These are phyloP conservation scores for Aspergillus niger DNA, from an alignment of 2,329 filamentous ascomycete genomes.

Conservation along the genomic window DNA sequence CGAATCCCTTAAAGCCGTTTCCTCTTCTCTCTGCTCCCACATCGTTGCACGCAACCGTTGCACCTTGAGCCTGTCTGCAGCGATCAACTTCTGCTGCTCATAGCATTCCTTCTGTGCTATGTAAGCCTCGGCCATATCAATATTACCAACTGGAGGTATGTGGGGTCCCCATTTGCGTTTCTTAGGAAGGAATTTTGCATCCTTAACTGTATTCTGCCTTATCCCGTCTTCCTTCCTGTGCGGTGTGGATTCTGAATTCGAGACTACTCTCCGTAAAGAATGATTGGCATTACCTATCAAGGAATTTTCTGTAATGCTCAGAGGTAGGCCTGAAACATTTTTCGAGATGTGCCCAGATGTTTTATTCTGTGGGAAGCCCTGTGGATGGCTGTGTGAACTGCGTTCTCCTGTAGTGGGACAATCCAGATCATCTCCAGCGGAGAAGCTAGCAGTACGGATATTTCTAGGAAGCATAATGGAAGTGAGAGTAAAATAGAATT, in stretches of 20 bases:
- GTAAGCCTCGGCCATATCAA: background rate
- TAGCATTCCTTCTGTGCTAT: background rate
- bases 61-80: conserved; percentile 20
- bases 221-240: background rate
- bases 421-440: background rate
- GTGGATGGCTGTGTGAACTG: background rate
- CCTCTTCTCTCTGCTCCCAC: conserved; percentile 29
- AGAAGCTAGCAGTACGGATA: background rate
- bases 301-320: background rate
- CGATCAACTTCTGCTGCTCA: conserved; percentile 20
- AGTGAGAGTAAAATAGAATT: background rate
- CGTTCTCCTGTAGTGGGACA: background rate
- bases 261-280: too few relatives aligned
- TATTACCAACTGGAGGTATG: background rate
- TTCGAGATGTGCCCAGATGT: background rate
- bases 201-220: background rate
- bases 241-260: background rate
- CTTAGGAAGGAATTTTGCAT: background rate
- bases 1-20: conserved; percentile 19
- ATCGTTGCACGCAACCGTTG: conserved; percentile 27
- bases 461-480: background rate
- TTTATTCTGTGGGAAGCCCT: background rate
- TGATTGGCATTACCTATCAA: background rate
- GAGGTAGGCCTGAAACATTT: background rate
- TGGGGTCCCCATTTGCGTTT: background rate